Evolutionary conservation across 1,139 yeast species (phyloP).

Genomic region (Meyerozyma sp.): DNA sequence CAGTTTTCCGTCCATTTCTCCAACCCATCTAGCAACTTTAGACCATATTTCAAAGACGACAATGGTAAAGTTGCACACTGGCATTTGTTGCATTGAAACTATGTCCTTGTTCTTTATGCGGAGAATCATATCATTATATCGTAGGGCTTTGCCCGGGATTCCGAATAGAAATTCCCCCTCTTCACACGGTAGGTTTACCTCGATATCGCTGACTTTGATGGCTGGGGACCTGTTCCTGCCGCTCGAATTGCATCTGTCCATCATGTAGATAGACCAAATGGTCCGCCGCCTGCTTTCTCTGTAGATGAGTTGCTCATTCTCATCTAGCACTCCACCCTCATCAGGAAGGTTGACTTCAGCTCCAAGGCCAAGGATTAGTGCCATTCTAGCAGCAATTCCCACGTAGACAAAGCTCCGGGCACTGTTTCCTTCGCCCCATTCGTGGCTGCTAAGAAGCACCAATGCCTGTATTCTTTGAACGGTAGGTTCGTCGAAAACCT

Average conservation of each 20-base stretch:
- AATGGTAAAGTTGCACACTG: constrained; percentile 12
- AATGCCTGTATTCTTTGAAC: constrained; percentile 33
- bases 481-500: constrained; percentile 33
- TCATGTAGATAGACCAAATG: constrained; percentile 37
- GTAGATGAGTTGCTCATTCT: constrained; percentile 14
- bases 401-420: constrained; percentile 31
- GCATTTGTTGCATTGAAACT: not conserved
- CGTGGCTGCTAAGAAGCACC: constrained; percentile 31
- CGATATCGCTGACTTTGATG: constrained; percentile 20
- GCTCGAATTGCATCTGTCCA: constrained; percentile 37
- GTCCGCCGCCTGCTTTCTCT: constrained; percentile 30
- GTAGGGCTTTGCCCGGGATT: constrained; percentile 3
- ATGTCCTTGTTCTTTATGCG: not conserved
- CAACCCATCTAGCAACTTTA: constrained; percentile 29
- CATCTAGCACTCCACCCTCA: constrained; percentile 8
- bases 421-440: constrained; percentile 39
- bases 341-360: constrained; percentile 12
- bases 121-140: not conserved
- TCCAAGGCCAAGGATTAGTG: constrained; percentile 30
- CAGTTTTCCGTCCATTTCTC: constrained; percentile 22
- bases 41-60: constrained; percentile 30
- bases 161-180: constrained; percentile 23
- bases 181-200: constrained; percentile 17
- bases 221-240: constrained; percentile 30
- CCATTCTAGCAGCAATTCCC: constrained; percentile 38